Conservation (phyloP, 805 yeast species). For the Komagataella phaffii region DNA sequence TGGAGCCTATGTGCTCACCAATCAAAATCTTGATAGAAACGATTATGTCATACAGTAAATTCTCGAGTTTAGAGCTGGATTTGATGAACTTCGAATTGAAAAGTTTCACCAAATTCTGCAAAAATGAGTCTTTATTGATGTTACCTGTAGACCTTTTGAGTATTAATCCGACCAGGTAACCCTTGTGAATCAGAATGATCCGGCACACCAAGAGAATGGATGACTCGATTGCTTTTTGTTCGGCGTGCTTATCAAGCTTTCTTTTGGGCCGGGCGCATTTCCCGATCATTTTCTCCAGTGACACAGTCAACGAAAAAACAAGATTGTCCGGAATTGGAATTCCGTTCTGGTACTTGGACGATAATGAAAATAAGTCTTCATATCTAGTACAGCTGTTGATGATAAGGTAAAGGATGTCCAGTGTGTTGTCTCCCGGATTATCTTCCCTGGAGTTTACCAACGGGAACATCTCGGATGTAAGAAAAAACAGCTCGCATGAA, state of each 20-base stretch:
- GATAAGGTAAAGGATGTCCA: slow-evolving; percentile 27
- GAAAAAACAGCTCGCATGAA: slow-evolving; percentile 25
- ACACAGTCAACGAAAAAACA: slow-evolving; percentile 24
- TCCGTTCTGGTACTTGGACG: neutral
- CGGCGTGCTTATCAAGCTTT: slow-evolving; percentile 2
- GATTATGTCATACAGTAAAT: slow-evolving; percentile 45
- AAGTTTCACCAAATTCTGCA: slow-evolving; percentile 31
- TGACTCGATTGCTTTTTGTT: slow-evolving; percentile 9
- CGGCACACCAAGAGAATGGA: slow-evolving; percentile 36
- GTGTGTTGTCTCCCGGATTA: slow-evolving; percentile 12
- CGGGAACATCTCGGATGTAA: slow-evolving; percentile 28
- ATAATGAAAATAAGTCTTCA: slow-evolving; percentile 1
- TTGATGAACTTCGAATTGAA: slow-evolving; percentile 29
- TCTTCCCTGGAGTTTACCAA: slow-evolving; percentile 6
- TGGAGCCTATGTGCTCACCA: slow-evolving; percentile 10
- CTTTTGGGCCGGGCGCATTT: slow-evolving; percentile 6
- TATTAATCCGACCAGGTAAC: slow-evolving; percentile 31
- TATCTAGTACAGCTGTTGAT: slow-evolving; percentile 31
- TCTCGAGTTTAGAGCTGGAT: slow-evolving; percentile 33
- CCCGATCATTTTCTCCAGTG: slow-evolving; percentile 22
- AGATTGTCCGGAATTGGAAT: slow-evolving; percentile 21
- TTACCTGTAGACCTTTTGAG: slow-evolving; percentile 21
- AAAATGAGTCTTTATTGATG: slow-evolving; percentile 28
- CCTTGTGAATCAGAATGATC: slow-evolving; percentile 45
- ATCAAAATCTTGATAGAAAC: slow-evolving; percentile 32